Evolutionary conservation across 306 rosid species (phyloP), one percentile per base, ranked within the genome.

Genomic region (Albizia julibrissin): DNA sequence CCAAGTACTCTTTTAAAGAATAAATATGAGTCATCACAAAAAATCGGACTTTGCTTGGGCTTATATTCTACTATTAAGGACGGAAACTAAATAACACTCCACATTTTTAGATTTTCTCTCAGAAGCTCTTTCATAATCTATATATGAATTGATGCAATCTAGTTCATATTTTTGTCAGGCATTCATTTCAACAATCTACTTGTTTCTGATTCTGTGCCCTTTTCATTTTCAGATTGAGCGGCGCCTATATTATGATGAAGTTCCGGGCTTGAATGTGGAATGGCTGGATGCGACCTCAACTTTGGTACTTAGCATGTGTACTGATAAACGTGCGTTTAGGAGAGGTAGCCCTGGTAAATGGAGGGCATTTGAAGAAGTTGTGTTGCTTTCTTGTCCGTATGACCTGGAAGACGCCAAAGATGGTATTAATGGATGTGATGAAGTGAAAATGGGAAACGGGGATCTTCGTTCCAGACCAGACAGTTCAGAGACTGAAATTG

Each of bases 251-350:
- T 96, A 96, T 19, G 79, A 82, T 82, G 98, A 93, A 69, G 97
- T 93, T 75, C 92, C 90, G 76, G 97, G 94, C 61, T 78, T 96
- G 87, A 82, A 37, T 31, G 91, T 77, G 11, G 99, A 93, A 59
- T 93, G 99, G 97, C 94, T 96, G 29, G 98, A 92, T 31, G 79
- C 89, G 49, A 92, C 99, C 21, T 92, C 98, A 75, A 81, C 97
- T 39, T 78, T 96, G 93, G 93, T 96, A 81, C 94, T 96, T 76
- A 87, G 79, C 85, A 80, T 92, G 69, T 68, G 70, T 80, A 72
- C 87, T 79, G 85, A 80, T 86, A 91, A 80, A 79, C 91, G 79
- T 76, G 56, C 83, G 10, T 49, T 52, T 70, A 85, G 87, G 86
- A 88, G 90, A 85, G 94, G 90, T 18, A 42, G 84, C 82, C 64